Evolutionary conservation across 1,139 yeast species (phyloP).

Genomic region (Pichia sp.): DNA sequence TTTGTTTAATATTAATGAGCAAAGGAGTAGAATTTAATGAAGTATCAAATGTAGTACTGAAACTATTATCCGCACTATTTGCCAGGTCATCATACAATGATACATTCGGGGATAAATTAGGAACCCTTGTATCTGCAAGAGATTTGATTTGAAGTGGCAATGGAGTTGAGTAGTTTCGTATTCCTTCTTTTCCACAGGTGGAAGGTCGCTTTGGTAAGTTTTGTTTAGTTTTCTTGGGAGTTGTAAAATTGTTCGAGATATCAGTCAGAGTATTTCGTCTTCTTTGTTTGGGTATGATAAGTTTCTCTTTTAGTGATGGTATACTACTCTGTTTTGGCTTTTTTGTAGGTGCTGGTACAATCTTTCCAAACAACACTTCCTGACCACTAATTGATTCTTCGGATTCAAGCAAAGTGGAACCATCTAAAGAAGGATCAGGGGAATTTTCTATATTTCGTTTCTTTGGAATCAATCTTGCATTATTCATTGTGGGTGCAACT

Average conservation of each 20-base stretch:
- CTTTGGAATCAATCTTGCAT: neutral
- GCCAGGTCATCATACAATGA: neutral
- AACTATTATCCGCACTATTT: neutral
- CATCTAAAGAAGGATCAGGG: neutral
- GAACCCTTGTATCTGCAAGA: slow-evolving; percentile 24
- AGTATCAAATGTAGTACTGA: slow-evolving; percentile 1
- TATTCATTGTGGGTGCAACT: too few relatives aligned
- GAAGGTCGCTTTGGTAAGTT: slow-evolving; percentile 6
- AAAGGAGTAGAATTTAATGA: slow-evolving; percentile 6
- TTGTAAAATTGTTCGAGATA: neutral
- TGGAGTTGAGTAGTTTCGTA: slow-evolving; percentile 22
- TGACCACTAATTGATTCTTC: slow-evolving; percentile 14
- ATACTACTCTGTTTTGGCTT: slow-evolving; percentile 9
- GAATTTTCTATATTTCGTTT: neutral
- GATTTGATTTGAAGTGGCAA: slow-evolving; percentile 20
- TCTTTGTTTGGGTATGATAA: slow-evolving; percentile 22
- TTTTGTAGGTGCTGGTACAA: slow-evolving; percentile 23
- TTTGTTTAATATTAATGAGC: neutral
- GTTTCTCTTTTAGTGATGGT: slow-evolving; percentile 17
- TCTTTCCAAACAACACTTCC: slow-evolving; percentile 21
- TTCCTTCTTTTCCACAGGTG: slow-evolving; percentile 11
- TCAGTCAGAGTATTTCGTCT: slow-evolving; percentile 7
- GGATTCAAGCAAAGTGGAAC: neutral
- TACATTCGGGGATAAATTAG: slow-evolving; percentile 24
- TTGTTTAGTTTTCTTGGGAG: neutral